Evolutionary conservation across 352 stramenopile species (phyloP).

Genomic region (Globisporangium abappressorium): DNA sequence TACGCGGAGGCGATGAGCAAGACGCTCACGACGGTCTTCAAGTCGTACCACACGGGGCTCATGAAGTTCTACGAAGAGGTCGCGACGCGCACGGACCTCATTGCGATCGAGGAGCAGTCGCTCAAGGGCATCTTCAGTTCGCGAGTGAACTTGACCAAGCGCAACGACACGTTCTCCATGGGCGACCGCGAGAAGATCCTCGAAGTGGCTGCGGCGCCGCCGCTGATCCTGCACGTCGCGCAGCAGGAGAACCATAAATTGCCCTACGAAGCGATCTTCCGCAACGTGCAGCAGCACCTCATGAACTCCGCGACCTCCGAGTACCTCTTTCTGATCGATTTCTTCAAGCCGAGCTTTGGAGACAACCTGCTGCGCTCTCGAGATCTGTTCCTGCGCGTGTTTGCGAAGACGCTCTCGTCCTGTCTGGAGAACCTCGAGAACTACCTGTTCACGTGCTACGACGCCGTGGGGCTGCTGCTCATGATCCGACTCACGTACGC

Average conservation of each 20-base stretch:
- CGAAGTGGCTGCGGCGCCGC: constrained; percentile 67
- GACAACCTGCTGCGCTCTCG: constrained; percentile 61
- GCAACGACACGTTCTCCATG: constrained; percentile 93
- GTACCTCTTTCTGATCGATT: constrained; percentile 95
- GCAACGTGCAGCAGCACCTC: constrained; percentile 95
- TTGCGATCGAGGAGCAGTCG: constrained; percentile 94
- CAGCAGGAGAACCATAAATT: constrained; percentile 89
- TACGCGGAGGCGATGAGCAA: constrained; percentile 98
- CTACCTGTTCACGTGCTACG: constrained; percentile 97
- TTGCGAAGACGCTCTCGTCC: constrained; percentile 93
- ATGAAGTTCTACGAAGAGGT: constrained; percentile 94
- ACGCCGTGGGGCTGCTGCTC: constrained; percentile 96
- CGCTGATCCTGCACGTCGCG: constrained; percentile 95
- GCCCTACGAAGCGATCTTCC: constrained; percentile 96
- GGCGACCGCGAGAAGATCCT: constrained; percentile 90
- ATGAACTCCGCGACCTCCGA: constrained; percentile 98
- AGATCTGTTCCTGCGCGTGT: constrained; percentile 95
- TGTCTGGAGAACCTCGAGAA: constrained; percentile 98
- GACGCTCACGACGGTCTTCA: constrained; percentile 94
- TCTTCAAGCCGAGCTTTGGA: constrained; percentile 85
- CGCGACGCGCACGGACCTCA: constrained; percentile 90
- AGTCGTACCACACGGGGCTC: constrained; percentile 95
- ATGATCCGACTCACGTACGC: constrained; percentile 97
- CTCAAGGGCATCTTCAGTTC: constrained; percentile 85
- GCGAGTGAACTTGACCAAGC: constrained; percentile 94